Base-by-base conservation (phyloP, 106 monocot species). In the Hemerocallis citrina region DNA sequence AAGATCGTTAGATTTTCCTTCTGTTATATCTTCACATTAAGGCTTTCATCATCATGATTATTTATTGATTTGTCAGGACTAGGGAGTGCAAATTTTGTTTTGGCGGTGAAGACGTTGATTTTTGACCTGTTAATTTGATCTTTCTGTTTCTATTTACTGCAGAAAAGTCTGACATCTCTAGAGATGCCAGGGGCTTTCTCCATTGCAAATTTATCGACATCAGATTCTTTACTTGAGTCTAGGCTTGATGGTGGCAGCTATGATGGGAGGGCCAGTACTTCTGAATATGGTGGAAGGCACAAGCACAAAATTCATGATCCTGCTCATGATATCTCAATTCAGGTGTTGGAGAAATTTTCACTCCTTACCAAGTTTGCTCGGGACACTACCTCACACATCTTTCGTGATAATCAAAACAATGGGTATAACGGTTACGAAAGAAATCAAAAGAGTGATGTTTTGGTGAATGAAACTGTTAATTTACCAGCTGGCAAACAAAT, bases 281-380 rank as follows among this genome's bases (percentile, higher is more conserved):
- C 75, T 48, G 86, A 74, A 43, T 89, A 81, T 68, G 42, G 51
- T 52, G 68, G 59, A 10, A 84, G 73, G 62, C 80, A 57, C 35
- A 86, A 71, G 59, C 68, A 83, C 51, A 96, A 72, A 66, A 19
- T 68, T 57, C 61, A 86, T 74, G 90, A 86, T 61, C 83, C 83
- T 68, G 81, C 80, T 70, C 86, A 67, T 62, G 92, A 92, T 77
- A 51, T 92, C 38, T 87, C 89, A 44, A 80, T 96, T 56, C 95
- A 96, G 62, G 90, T 96, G 5, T 67, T 96, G 70, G 95, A 96
- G 70, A 96, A 96, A 68, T 96, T 96, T 74, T 96, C 90, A 45
- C 74, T 90, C n/a, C 81, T 96, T 48, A 96, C 95, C 41, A 90
- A 86, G 70, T 87, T 96, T 79, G 90, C 95, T 42, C 83, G 95